These are phyloP conservation scores for Trichophyton benhamiae DNA, from an alignment of 2,329 filamentous ascomycete genomes.

Conservation along the genomic window DNA sequence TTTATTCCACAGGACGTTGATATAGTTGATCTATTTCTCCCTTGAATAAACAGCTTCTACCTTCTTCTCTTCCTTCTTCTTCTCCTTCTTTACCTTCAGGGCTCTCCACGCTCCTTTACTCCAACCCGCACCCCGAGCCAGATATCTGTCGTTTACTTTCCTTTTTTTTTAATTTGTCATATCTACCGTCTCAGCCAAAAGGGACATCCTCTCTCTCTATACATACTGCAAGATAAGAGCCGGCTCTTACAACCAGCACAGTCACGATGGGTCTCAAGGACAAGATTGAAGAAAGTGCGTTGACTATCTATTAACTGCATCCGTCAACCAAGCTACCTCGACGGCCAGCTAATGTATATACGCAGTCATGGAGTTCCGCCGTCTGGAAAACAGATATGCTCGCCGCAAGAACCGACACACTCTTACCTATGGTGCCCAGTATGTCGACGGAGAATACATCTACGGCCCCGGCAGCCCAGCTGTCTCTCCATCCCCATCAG, in stretches of 20 bases:
- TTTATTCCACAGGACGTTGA: not conserved
- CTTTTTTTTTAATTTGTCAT: not conserved
- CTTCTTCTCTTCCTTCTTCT: not conserved
- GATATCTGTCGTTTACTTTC: not conserved
- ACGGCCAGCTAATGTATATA: slow-evolving; percentile 6
- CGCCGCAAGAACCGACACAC: slow-evolving; percentile 79
- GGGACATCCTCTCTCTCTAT: not conserved
- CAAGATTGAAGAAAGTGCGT: slow-evolving; percentile 41
- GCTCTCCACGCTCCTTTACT: not conserved
- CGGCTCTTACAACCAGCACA: not conserved
- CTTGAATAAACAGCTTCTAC: not conserved
- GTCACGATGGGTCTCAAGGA: slow-evolving; percentile 37
- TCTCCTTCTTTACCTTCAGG: not conserved
- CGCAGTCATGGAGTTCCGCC: slow-evolving; percentile 72
- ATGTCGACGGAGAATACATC: slow-evolving; percentile 92
- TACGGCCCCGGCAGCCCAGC: slow-evolving; percentile 39
- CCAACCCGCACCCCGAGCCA: not conserved
- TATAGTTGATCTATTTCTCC: slow-evolving; percentile 2
- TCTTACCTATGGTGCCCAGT: slow-evolving; percentile 77
- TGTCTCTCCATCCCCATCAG: slow-evolving; percentile 23
- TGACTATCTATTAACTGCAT: not conserved
- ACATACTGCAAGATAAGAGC: not conserved
- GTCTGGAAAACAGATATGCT: slow-evolving; percentile 89
- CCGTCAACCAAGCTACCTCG: slow-evolving; percentile 22
- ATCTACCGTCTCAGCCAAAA: not conserved